Percentiles rank a stretch among this genome's conserved stretches.
Conservation (phyloP, 768 basidiomycete species). For the Cyclocybe aegerita region DNA sequence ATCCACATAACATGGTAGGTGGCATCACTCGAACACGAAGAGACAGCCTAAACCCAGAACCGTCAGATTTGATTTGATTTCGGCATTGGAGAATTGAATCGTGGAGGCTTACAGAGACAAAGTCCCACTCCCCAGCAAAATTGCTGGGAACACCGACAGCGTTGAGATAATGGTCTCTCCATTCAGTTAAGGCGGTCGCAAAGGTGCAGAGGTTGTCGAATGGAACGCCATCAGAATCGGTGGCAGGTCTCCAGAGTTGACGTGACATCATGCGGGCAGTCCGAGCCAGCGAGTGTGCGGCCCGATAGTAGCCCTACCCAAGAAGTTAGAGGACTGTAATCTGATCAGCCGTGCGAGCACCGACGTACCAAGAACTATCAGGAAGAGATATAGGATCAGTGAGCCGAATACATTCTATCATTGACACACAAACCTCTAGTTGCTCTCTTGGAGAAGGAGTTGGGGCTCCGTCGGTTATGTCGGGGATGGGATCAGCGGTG, state of each 20-base stretch:
- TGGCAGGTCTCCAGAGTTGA: constrained; percentile 77
- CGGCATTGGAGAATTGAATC: background rate
- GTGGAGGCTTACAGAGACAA: constrained; percentile 54
- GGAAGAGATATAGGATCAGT: constrained; percentile 14
- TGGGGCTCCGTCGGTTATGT: constrained; percentile 43
- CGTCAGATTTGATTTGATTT: constrained; percentile 4
- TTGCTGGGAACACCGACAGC: constrained; percentile 85
- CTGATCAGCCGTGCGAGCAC: background rate
- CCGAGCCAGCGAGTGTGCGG: constrained; percentile 80
- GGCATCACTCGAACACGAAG: constrained; percentile 77
- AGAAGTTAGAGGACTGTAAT: background rate
- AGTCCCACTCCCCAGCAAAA: constrained; percentile 88
- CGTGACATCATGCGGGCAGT: constrained; percentile 81
- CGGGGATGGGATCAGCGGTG: constrained; percentile 64
- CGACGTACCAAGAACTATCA: constrained; percentile 66
- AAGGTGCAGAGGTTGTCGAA: constrained; percentile 60
- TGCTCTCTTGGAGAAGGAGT: constrained; percentile 74
- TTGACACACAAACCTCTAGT: constrained; percentile 53
- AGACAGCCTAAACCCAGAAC: constrained; percentile 36
- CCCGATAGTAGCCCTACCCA: constrained; percentile 77
- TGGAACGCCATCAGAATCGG: constrained; percentile 76
- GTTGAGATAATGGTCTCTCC: constrained; percentile 75
- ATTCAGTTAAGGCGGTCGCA: constrained; percentile 57
- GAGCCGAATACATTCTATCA: constrained; percentile 1
- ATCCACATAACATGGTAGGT: constrained; percentile 95